Conservation (phyloP, 148 eudicot species). For the Rhododendron williamsianum region DNA sequence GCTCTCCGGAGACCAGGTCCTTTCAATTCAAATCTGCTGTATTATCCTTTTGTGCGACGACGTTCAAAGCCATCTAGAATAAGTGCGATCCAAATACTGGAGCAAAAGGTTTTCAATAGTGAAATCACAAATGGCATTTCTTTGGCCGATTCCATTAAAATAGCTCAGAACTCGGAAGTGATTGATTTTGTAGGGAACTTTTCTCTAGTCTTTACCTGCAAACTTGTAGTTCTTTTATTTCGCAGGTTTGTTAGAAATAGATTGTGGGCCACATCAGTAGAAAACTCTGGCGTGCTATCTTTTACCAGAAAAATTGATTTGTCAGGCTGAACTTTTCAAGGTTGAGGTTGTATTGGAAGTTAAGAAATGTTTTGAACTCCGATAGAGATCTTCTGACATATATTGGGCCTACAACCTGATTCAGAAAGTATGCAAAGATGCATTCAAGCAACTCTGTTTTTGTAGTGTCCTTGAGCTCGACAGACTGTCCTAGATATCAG, state of each 20-base stretch:
- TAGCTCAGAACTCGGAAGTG: neutral
- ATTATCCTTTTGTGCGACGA: neutral
- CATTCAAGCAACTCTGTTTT: neutral
- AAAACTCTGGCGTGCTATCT: neutral
- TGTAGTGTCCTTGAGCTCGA: neutral
- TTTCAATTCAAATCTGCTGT: neutral
- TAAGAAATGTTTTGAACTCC: neutral
- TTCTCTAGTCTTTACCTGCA: neutral
- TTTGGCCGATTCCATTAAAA: neutral
- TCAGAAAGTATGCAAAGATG: neutral
- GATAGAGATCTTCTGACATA: neutral
- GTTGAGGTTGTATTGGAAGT: neutral
- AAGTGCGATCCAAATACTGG: neutral
- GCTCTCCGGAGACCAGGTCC: neutral
- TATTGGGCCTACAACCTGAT: neutral
- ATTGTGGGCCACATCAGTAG: neutral
- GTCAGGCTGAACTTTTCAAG: neutral
- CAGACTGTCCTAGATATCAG: neutral
- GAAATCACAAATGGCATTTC: neutral
- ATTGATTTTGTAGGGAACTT: neutral
- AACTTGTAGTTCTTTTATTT: neutral
- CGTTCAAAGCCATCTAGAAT: neutral
- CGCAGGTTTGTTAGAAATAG: neutral
- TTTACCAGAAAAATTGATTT: neutral
- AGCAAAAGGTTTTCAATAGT: neutral